Percentiles rank a stretch among this genome's conserved stretches.
Evolutionary conservation across 2,329 filamentous ascomycete species (phyloP).

Genomic region (Pezicula neosporulosa): DNA sequence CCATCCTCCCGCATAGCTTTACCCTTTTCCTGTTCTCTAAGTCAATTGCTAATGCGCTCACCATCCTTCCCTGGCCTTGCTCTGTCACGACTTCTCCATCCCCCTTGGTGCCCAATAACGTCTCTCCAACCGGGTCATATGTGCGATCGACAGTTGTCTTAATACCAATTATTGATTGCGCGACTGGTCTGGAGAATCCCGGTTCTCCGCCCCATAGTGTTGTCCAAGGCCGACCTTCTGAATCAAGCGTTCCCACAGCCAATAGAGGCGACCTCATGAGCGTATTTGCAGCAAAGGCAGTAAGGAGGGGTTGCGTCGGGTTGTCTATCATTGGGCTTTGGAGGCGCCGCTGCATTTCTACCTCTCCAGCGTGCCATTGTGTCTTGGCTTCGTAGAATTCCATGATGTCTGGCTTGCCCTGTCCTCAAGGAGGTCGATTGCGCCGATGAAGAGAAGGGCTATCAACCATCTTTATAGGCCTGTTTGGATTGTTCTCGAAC

Average conservation of each 20-base stretch:
- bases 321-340: constrained; percentile 57
- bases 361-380: constrained; percentile 64
- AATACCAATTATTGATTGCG: constrained; percentile 60
- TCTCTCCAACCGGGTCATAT: constrained; percentile 68
- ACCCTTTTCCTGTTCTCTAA: constrained; percentile 66
- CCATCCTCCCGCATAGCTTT: constrained; percentile 69
- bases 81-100: constrained; percentile 35
- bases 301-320: constrained; percentile 63
- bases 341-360: constrained; percentile 60
- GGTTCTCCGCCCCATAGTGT: constrained; percentile 72
- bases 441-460: too few species aligned
- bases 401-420: too few species aligned
- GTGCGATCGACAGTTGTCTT: constrained; percentile 54
- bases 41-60: constrained; percentile 61
- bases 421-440: too few species aligned
- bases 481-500: too few species aligned
- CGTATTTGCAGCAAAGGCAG: constrained; percentile 55
- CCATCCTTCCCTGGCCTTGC: constrained; percentile 43
- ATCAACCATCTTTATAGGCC: too few species aligned
- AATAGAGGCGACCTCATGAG: constrained; percentile 63
- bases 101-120: constrained; percentile 50
- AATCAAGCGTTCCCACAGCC: constrained; percentile 70
- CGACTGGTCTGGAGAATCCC: constrained; percentile 64
- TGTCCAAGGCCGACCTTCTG: constrained; percentile 66
- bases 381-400: constrained; percentile 34